These are phyloP conservation scores for Fusarium torulosum DNA, from an alignment of 2,329 filamentous ascomycete genomes.

Conservation along the genomic window DNA sequence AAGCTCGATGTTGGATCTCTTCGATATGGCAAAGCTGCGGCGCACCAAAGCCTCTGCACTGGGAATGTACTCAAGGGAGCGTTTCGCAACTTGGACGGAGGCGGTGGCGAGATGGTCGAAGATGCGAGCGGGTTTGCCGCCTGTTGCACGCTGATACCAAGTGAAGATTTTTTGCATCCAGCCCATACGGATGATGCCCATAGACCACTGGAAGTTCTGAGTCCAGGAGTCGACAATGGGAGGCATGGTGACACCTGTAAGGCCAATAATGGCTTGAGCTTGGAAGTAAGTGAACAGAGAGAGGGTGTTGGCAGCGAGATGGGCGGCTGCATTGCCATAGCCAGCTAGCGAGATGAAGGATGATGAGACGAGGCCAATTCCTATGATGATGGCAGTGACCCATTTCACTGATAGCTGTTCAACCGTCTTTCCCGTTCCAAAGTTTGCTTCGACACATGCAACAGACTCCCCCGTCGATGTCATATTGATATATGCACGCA, in stretches of 20 bases:
- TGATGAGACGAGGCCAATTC: conserved; percentile 84
- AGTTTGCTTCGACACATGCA: conserved; percentile 86
- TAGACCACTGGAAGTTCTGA: conserved; percentile 97
- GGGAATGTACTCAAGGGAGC: conserved; percentile 57
- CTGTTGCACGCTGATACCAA: conserved; percentile 95
- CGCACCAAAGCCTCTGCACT: conserved; percentile 61
- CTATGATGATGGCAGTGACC: conserved; percentile 88
- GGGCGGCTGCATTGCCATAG: conserved; percentile 92
- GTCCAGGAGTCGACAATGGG: conserved; percentile 94
- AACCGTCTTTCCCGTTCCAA: conserved; percentile 93
- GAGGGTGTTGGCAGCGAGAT: conserved; percentile 91
- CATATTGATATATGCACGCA: conserved; percentile 83
- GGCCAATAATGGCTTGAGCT: conserved; percentile 89
- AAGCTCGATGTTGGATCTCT: conserved; percentile 67
- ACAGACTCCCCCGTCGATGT: conserved; percentile 72
- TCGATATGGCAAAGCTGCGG: conserved; percentile 66
- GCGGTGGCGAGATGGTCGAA: conserved; percentile 79
- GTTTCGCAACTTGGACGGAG: conserved; percentile 85
- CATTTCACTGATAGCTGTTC: conserved; percentile 89
- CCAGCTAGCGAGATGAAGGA: conserved; percentile 90
- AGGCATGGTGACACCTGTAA: conserved; percentile 83
- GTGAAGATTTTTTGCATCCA: conserved; percentile 91
- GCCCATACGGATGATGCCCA: conserved; percentile 88
- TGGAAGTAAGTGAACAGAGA: conserved; percentile 96
- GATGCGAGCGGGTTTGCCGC: conserved; percentile 83